Evolutionary conservation across 2,329 filamentous ascomycete species (phyloP), one percentile per base, ranked within the genome.

Genomic region (Diaporthe citriasiana): DNA sequence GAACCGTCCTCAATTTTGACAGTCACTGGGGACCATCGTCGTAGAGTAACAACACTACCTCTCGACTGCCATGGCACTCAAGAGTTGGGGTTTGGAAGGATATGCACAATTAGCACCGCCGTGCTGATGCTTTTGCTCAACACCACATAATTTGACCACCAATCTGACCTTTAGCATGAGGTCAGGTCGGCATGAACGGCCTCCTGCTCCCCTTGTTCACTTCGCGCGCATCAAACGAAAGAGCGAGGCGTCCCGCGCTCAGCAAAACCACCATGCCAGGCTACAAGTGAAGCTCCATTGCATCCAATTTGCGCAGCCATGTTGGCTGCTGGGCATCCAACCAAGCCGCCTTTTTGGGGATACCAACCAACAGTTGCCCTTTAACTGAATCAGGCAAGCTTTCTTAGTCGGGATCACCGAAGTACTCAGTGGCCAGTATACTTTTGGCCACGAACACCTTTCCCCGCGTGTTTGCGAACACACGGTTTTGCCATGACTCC

Each of bases 401-500:
- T 66, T 12, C 40, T 17, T 65, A 35, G 42, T 4, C 27, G 22
- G 35, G 25, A 10, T 5, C n/a, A n/a, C n/a, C n/a, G 13, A 19
- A 9, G 22, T 7, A 17, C 12, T 17, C 10, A 50, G 27, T 15
- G 19, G 38, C 42, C 42, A 30, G 25, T 38, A 63, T 22, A 22
- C 9, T 35, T 65, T 35, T 15, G 30, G 27, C 10, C 1, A 12
- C 42, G 42, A 35, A 65, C 42, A 13, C 59, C 45, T 0, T 66
- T 51, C 60, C 42, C 42, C 60, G 60, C 42, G 42, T 66, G 42
- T 35, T 66, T 66, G 59, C 12, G 60, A 33, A 2, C 9, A 51
- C 10, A 66, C 0, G 2, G 19, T 50, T 51, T 65, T n/a, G 22
- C 13, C 27, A 47, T 66, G 60, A 66, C 60, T 66, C 10, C 19